Evolutionary conservation across 2,329 filamentous ascomycete genomes (phyloP), one percentile per base, ranked within the genome.

Genomic region (Aspergillus sp.): DNA sequence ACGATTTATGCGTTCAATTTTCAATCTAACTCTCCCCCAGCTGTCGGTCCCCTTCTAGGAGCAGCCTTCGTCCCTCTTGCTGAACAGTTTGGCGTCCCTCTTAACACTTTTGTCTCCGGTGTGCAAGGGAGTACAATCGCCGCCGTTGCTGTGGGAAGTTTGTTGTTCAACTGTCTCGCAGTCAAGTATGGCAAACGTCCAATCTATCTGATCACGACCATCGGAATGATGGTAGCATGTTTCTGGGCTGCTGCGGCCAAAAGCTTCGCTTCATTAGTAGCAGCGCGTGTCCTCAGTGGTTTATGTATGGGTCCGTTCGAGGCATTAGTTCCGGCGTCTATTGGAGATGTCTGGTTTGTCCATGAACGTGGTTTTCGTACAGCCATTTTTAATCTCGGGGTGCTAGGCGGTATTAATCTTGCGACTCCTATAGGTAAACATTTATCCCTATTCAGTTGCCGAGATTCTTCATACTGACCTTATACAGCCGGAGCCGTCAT

Each of bases 301-400:
- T 64, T 73, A 14, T 74, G 72, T 52, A 75, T 76, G 72, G 72
- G 73, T 5, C 74, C 74, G 0, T 68, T 76, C 62, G 74, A 77
- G 49, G 73, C 74, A 1, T 64, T 78, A 14, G 67, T 79, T 15
- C 72, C 71, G 1, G 74, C 75, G 9, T 75, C 74, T 0, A 77
- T 79, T 59, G 69, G 70, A 2, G 76, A 78, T 66, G 68, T 78
- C 19, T 78, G 74, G 70, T 78, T 75, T 54, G 73, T 78, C n/a
- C 76, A 79, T 61, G 75, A 79, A 58, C 68, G 76, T 52, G 76
- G 76, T 0, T 73, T 71, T 47, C 67, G 74, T 12, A 74, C 70
- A 23, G 73, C 74, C 11, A 69, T 79, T 5, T 79, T 77, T 61
- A 77, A 77, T 55, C 68, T 78, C 1, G 75, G 74, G 43, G 72